A percentile compares a stretch with the other conserved stretches of the same genome.
Conservation (phyloP, 805 yeast genomes). For the Ogataea trehaloabstinens region DNA sequence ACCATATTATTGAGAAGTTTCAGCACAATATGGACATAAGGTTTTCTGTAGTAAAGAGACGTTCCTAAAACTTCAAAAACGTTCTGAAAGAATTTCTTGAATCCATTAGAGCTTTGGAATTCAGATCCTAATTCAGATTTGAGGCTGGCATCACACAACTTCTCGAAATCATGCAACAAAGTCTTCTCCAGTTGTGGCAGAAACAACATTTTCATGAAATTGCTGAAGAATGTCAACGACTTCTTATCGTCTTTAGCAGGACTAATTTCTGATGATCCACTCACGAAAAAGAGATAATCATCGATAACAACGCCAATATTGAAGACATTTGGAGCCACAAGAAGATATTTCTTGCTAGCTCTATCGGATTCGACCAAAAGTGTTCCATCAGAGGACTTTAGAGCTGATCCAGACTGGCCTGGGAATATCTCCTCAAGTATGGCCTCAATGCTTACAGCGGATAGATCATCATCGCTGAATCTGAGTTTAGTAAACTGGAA, state of each 20-base stretch:
- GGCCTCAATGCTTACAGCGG: constrained; percentile 35
- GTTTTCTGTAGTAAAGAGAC: constrained; percentile 55
- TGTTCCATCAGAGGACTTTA: constrained; percentile 26
- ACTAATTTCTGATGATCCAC: constrained; percentile 49
- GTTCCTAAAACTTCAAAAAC: constrained; percentile 58
- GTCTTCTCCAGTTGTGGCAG: constrained; percentile 61
- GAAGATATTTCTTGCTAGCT: constrained; percentile 52
- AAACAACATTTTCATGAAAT: constrained; percentile 63
- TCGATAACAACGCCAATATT: constrained; percentile 80
- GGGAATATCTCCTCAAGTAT: constrained; percentile 67
- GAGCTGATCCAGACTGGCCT: constrained; percentile 37
- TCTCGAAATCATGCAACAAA: constrained; percentile 51
- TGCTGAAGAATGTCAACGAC: constrained; percentile 49
- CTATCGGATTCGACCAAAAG: constrained; percentile 62
- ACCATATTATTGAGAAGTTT: constrained; percentile 40
- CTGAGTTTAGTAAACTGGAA: constrained; percentile 36
- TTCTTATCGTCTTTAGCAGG: constrained; percentile 27
- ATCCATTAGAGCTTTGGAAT: constrained; percentile 36
- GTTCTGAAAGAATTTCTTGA: constrained; percentile 45
- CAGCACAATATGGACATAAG: constrained; percentile 47
- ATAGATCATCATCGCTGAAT: constrained; percentile 32
- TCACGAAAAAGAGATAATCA: constrained; percentile 64
- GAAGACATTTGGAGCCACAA: constrained; percentile 69
- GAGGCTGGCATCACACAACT: constrained; percentile 38
- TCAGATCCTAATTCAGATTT: constrained; percentile 36